Evolutionary conservation across 2,329 filamentous ascomycete species (phyloP), one percentile per base, ranked within the genome.

Genomic region (Dactylonectria estremocensis): DNA sequence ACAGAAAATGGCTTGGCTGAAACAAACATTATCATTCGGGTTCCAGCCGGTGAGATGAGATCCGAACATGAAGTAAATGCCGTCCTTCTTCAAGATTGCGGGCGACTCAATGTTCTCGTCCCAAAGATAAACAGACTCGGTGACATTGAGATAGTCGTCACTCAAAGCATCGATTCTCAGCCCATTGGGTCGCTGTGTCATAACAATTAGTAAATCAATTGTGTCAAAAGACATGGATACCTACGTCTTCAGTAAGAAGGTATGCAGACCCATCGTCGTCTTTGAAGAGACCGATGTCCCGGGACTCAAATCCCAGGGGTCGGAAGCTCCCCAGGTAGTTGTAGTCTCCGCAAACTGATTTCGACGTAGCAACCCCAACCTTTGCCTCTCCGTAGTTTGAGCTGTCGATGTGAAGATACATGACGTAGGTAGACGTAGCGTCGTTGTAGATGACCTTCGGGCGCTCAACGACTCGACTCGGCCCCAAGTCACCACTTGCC

Each of bases 401-500:
- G 62, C 81, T 85, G 74, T 93, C 91, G 55, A 92, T 91, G 74
- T 93, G 91, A 83, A 92, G 84, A 83, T 89, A 92, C 77, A 93
- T 80, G n/a, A 93, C 90, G 77, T 90, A 93, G 69, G 90, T 88
- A 6, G 78, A 73, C 0, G 90, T 92, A n/a, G 81, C 80, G 14
- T 89, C 87, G 70, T 93, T 93, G 80, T 88, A 92, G 5, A 93
- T 86, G 4, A 93, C 86, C 79, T 93, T 92, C 3, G 91, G 91
- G 20, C 91, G 81, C 78, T 93, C 91, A 2, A 93, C 87, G 11
- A 93, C 84, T 3, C 90, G 86, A 68, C 84, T 84, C 0, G 89
- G 89, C 0, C 90, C 90, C 0, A 92, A 82, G 67, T 92, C 90
- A 0, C 84, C 88, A 2, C 74, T 77, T 69, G 4, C 28, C 8